Conservation (phyloP, 768 basidiomycete genomes). For the Amanita muscaria region DNA sequence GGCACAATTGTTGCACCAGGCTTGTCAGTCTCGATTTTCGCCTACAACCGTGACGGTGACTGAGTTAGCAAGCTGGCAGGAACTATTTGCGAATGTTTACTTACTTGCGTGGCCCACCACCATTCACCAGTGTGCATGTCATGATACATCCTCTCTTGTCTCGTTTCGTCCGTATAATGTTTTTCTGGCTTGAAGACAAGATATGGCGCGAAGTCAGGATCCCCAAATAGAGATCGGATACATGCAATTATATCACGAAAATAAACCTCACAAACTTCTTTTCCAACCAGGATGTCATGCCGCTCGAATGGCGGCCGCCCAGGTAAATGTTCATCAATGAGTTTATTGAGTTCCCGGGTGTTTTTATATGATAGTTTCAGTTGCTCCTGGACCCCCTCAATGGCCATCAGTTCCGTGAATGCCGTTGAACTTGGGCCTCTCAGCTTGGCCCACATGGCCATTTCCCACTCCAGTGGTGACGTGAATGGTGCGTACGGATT, state of each 20-base stretch:
- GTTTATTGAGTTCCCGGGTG: conserved; percentile 17
- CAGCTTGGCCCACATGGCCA: conserved; percentile 2
- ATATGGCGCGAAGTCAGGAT: conserved; percentile 18
- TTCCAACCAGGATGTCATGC: conserved; percentile 14
- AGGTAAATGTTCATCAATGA: conserved; percentile 20
- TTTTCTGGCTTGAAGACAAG: conserved; percentile 21
- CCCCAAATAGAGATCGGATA: conserved; percentile 19
- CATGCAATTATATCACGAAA: conserved; percentile 22
- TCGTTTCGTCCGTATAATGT: conserved; percentile 19
- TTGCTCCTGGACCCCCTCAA: not conserved
- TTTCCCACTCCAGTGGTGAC: conserved; percentile 2
- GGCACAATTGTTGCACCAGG: conserved; percentile 22
- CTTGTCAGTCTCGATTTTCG: not conserved
- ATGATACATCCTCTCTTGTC: conserved; percentile 16
- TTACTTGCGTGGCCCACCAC: conserved; percentile 29
- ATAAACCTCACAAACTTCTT: conserved; percentile 18
- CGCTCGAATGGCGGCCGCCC: conserved; percentile 12
- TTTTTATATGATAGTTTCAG: not conserved
- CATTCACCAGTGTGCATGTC: conserved; percentile 28
- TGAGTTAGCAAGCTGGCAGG: not conserved
- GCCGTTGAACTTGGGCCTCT: not conserved
- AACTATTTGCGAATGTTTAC: not conserved
- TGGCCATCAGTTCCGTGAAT: not conserved
- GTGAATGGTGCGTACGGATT: not conserved
- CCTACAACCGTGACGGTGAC: no score